Percentiles rank a stretch among this genome's conserved stretches.
These are phyloP conservation scores for Anthoceros angustus DNA, from an alignment of 225 moss, liverwort and hornwort genomes.

Conservation along the genomic window DNA sequence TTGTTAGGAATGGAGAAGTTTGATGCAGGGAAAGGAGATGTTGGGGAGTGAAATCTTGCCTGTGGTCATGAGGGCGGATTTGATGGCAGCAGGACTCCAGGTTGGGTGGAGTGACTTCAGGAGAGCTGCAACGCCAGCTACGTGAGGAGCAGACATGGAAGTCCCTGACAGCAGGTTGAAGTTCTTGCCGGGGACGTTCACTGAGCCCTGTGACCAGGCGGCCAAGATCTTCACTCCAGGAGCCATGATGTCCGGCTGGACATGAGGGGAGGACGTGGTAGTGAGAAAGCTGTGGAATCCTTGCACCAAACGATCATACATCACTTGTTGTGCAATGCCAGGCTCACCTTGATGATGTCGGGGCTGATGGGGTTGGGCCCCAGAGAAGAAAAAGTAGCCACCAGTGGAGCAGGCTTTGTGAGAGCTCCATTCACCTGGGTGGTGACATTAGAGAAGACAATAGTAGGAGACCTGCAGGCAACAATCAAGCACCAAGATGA, in stretches of 20 bases:
- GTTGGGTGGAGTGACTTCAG: background rate
- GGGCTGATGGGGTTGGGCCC: background rate
- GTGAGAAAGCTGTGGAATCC: background rate
- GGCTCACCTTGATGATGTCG: background rate
- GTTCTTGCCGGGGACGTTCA: background rate
- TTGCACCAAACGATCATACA: too few relatives aligned
- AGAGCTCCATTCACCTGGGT: background rate
- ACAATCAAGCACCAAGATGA: too few relatives aligned
- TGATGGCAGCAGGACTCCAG: background rate
- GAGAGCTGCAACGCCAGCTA: background rate
- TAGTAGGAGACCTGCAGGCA: background rate
- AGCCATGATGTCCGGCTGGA: conserved; percentile 2
- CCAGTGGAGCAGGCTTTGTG: background rate
- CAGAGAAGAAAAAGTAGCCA: background rate
- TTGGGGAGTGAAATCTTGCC: background rate
- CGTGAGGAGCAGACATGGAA: background rate
- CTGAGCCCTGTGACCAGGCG: background rate
- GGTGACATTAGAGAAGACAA: background rate
- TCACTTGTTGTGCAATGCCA: too few relatives aligned
- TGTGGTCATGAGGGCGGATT: background rate
- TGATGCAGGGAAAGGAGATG: background rate
- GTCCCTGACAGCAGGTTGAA: background rate
- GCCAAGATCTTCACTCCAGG: conserved; percentile 1
- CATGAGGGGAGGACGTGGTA: background rate
- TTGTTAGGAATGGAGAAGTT: background rate